These are phyloP conservation scores for Chytriomyces hyalinus DNA, from an alignment of 192 early-diverging fungal species.

Conservation along the genomic window DNA sequence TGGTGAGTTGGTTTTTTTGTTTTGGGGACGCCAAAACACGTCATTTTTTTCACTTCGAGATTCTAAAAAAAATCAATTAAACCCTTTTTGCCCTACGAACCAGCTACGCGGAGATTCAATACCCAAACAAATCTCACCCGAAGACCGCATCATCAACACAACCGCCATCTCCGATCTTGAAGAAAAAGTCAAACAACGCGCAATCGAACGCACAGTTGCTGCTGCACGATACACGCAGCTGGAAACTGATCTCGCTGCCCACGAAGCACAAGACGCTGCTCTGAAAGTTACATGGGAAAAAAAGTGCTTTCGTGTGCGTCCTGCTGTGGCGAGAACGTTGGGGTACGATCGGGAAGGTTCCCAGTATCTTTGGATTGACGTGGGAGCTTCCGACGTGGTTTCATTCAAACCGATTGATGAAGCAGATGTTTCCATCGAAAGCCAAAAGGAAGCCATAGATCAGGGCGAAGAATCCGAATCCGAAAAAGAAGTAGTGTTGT, in stretches of 20 bases:
- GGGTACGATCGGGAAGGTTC: constrained; percentile 18
- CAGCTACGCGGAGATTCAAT: no score
- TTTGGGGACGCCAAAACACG: background rate
- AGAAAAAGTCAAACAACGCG: background rate
- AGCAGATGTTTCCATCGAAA: no score
- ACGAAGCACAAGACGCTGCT: background rate
- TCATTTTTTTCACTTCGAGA: background rate
- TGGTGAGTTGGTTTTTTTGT: background rate
- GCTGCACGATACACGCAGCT: background rate
- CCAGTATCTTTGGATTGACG: constrained; percentile 24
- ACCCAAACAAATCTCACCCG: no score
- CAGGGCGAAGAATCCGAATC: no score
- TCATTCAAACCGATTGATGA: background rate
- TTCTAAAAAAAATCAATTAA: background rate
- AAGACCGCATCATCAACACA: background rate
- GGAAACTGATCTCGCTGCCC: background rate
- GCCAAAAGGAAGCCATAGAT: no score
- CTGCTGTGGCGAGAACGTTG: background rate
- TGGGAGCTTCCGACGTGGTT: constrained; percentile 14
- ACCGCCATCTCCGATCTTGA: background rate
- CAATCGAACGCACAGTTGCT: background rate
- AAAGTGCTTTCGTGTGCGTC: background rate
- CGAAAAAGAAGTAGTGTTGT: no score
- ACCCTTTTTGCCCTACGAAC: no score
- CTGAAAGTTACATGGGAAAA: background rate